Base-by-base conservation (phyloP, 2,329 filamentous ascomycete genomes). In the Tolypocladium endophyticum region DNA sequence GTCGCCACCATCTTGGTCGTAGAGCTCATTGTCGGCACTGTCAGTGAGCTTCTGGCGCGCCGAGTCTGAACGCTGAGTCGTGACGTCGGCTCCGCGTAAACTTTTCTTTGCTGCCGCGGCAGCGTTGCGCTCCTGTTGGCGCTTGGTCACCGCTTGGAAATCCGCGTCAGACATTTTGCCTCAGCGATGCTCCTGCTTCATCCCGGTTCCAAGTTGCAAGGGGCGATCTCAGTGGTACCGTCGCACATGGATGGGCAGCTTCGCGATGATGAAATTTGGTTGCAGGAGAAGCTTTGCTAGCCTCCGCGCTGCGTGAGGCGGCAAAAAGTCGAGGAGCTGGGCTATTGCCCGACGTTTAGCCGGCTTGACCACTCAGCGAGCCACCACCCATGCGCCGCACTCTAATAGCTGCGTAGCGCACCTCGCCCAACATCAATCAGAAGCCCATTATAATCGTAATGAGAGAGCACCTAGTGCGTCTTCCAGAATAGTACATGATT, bases 11-110 rank as follows among this genome's bases (percentile, higher is more conserved):
- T 89, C 84, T 71, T 84, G 82, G 61, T 92, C 90, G 79, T 97
- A 97, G 56, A 97, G 84, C 56, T 89, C 85, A 66, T 85, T 93
- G 73, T 97, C 94, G 77, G 92, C 92, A 72, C 83, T 85, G 67
- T 97, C 92, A 72, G 86, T 95, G 71, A 97, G 83, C 74, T 90
- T 96, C 75, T 89, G 90, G 83, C 96, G 97, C 74, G 87, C 92
- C 68, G 89, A 90, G 81, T 94, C 88, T 80, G 83, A 85, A 76
- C 90, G 90, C 79, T 96, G 92, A 78, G 79, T 87, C 70, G 87
- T 84, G 65, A 84, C 80, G 77, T 94, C 90, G 75, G 90, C 88
- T 74, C 86, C 84, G 79, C 85, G 88, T 74, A 87, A 88, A 77
- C 88, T 87, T 80, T 92, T 92, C 80, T 90, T 94, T 64, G 81